Evolutionary conservation across 129 eudicot genomes (phyloP).

Genomic region (Smallanthus sonchifolius): DNA sequence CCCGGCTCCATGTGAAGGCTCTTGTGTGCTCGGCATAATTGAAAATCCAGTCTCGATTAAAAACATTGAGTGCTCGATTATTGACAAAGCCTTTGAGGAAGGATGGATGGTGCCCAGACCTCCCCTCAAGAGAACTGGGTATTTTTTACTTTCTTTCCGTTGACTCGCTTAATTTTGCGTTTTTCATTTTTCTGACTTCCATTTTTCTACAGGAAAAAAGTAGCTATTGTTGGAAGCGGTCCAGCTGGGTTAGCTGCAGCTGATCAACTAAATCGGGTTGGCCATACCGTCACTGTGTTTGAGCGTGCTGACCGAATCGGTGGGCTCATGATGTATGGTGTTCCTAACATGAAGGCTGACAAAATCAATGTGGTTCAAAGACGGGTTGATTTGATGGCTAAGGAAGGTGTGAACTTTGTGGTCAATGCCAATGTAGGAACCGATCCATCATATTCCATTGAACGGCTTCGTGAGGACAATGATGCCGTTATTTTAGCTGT

Average conservation of each 20-base stretch:
- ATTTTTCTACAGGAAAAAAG: conserved; percentile 58
- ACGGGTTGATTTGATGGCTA: conserved; percentile 82
- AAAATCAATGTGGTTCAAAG: conserved; percentile 81
- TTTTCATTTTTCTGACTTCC: not conserved
- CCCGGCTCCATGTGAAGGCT: conserved; percentile 99
- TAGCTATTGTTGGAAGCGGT: conserved; percentile 93
- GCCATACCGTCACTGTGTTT: conserved; percentile 85
- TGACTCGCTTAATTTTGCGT: not conserved
- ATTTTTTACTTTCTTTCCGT: conserved; percentile 7
- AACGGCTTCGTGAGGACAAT: conserved; percentile 63
- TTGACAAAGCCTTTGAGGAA: conserved; percentile 94
- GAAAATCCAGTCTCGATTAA: conserved; percentile 97
- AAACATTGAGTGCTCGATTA: conserved; percentile 89
- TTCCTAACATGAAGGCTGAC: conserved; percentile 98
- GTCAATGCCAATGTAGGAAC: conserved; percentile 82
- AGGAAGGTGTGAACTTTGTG: conserved; percentile 90
- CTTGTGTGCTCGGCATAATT: conserved; percentile 97
- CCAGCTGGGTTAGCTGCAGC: conserved; percentile 99
- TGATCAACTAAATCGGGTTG: conserved; percentile 79
- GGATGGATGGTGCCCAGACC: conserved; percentile 99
- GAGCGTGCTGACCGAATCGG: conserved; percentile 98
- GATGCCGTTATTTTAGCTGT: conserved; percentile 86
- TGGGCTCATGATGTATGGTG: conserved; percentile 99
- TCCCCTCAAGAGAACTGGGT: conserved; percentile 84
- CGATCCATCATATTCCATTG: conserved; percentile 66